phyloP scores from a whole-genome alignment of 371 early-diverging fungal species.

The Mortierella sp. region DNA sequence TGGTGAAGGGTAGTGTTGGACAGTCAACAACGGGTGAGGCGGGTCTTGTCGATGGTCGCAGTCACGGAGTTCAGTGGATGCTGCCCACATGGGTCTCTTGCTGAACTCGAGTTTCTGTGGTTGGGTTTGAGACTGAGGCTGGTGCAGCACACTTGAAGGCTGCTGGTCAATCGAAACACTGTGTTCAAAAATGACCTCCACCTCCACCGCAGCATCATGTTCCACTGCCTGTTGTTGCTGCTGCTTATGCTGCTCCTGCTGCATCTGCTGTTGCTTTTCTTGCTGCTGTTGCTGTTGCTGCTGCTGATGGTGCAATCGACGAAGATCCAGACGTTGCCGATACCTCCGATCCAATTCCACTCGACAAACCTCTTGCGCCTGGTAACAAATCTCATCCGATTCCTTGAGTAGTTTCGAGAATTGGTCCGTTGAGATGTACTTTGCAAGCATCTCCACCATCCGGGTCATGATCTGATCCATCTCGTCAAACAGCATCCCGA shows the following conservation, averaged over 20 bases:
- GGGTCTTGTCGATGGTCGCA: neutral
- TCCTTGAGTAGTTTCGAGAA: constrained; percentile 28
- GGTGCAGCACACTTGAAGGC: neutral
- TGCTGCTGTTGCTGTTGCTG: neutral
- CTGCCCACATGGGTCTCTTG: neutral
- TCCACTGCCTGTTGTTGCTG: neutral
- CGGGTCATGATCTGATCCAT: constrained; percentile 25
- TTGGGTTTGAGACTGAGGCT: neutral
- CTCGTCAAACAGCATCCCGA: constrained; percentile 29
- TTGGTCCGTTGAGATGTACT: constrained; percentile 28
- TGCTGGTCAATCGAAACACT: neutral
- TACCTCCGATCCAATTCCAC: constrained; percentile 16
- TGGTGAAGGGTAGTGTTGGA: neutral
- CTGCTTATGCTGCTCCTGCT: neutral
- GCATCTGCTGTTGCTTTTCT: neutral
- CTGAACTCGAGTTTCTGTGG: neutral
- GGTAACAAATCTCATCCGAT: constrained; percentile 29
- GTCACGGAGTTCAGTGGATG: neutral
- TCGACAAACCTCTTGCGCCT: constrained; percentile 24
- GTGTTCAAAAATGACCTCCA: neutral
- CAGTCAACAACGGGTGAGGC: too few relatives aligned
- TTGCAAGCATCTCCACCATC: constrained; percentile 36
- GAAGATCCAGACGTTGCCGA: neutral
- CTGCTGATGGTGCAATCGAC: neutral
- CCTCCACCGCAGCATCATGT: neutral